Evolutionary conservation across 2,329 filamentous ascomycete genomes (phyloP).

Genomic region (Botrytis sinoallii): DNA sequence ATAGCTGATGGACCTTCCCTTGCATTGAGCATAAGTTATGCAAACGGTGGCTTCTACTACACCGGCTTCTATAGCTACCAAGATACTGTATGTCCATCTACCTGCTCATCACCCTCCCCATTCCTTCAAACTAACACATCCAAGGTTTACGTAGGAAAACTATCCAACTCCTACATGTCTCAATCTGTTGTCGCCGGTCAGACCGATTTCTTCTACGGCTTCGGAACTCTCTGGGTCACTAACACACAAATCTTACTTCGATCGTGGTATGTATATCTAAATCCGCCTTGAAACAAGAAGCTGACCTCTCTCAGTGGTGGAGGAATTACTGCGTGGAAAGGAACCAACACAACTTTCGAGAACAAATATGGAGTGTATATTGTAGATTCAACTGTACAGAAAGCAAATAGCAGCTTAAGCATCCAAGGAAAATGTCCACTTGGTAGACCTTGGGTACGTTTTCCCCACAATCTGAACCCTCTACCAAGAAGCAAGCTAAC

Average conservation of each 20-base stretch:
- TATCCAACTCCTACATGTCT: conserved; percentile 64
- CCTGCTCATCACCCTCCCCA: not conserved
- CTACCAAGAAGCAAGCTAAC: not conserved
- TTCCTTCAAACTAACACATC: conserved; percentile 7
- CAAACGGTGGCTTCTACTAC: conserved; percentile 65
- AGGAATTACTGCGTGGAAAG: conserved; percentile 68
- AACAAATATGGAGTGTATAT: conserved; percentile 70
- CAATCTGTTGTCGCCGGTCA: conserved; percentile 59
- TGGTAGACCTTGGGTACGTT: conserved; percentile 48
- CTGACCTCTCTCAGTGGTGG: conserved; percentile 39
- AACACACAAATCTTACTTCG: conserved; percentile 53
- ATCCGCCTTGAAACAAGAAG: not conserved
- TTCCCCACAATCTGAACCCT: not conserved
- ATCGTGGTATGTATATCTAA: conserved; percentile 41
- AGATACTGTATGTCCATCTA: conserved; percentile 51
- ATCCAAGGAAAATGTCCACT: conserved; percentile 47
- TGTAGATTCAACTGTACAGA: conserved; percentile 50
- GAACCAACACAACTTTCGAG: conserved; percentile 60
- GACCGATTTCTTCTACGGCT: conserved; percentile 64
- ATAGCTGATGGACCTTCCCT: conserved; percentile 51
- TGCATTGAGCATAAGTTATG: conserved; percentile 58
- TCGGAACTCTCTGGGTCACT: conserved; percentile 59
- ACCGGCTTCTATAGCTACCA: conserved; percentile 66
- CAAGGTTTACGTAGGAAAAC: conserved; percentile 61
- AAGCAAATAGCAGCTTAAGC: conserved; percentile 49